Conservation (phyloP, 306 rosid species). For the Crataegus laevigata region DNA sequence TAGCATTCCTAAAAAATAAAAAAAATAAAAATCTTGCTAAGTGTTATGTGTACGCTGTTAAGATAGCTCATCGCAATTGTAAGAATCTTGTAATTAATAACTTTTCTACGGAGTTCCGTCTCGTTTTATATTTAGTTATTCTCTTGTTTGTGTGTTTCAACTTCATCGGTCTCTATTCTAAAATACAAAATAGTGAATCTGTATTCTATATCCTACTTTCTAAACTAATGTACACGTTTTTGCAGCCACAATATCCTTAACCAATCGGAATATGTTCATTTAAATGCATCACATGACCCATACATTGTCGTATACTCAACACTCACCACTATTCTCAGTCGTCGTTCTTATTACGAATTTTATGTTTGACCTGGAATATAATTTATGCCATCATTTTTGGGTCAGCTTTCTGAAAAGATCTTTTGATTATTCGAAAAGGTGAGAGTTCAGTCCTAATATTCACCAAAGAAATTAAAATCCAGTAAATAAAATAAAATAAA, state of each 20-base stretch:
- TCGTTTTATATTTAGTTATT: no score
- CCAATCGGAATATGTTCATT: background rate
- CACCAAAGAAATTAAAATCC: no score
- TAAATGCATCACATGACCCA: background rate
- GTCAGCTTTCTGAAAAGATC: background rate
- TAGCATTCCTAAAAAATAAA: background rate
- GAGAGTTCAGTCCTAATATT: background rate
- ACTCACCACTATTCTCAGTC: background rate
- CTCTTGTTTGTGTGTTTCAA: background rate
- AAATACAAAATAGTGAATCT: background rate
- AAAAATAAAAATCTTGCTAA: no score
- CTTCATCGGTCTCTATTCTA: no score
- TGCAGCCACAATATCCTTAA: background rate
- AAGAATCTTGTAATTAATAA: no score
- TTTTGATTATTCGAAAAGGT: background rate
- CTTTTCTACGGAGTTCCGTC: no score
- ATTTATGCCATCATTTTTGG: background rate
- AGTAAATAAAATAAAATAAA: no score
- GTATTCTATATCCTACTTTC: background rate
- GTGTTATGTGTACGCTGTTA: no score
- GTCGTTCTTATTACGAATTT: background rate
- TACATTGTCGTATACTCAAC: background rate
- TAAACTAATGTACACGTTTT: background rate
- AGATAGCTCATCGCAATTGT: background rate
- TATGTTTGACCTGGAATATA: background rate